These are phyloP conservation scores for Pyrenophora tritici-repentis DNA, from an alignment of 2,329 filamentous ascomycete species.

Conservation along the genomic window DNA sequence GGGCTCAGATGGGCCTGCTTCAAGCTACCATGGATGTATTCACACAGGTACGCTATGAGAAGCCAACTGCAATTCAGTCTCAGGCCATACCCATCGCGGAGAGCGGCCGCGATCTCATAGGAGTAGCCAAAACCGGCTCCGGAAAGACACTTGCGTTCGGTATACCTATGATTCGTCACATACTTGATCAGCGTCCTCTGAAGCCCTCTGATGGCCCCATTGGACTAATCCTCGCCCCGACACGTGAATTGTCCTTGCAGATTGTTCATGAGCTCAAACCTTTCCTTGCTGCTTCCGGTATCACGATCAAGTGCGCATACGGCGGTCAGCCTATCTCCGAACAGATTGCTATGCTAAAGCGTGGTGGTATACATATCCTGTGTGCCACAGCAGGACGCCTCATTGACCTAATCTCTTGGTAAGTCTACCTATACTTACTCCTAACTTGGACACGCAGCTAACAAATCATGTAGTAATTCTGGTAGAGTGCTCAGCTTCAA, in stretches of 20 bases:
- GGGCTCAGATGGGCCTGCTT: slow-evolving; percentile 92
- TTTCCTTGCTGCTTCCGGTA: slow-evolving; percentile 82
- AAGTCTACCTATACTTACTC: too few species aligned
- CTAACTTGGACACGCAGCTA: slow-evolving; percentile 63
- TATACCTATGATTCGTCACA: slow-evolving; percentile 96
- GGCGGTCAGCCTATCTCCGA: slow-evolving; percentile 96
- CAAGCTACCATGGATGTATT: slow-evolving; percentile 87
- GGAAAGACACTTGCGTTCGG: slow-evolving; percentile 97
- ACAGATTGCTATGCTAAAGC: slow-evolving; percentile 94
- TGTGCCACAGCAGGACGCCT: slow-evolving; percentile 87
- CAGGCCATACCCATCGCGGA: slow-evolving; percentile 95
- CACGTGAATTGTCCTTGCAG: slow-evolving; percentile 88
- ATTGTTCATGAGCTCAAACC: slow-evolving; percentile 95
- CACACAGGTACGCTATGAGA: slow-evolving; percentile 78
- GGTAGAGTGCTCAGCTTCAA: slow-evolving; percentile 91
- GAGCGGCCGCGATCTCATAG: slow-evolving; percentile 93
- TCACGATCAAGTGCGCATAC: slow-evolving; percentile 90
- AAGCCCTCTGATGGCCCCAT: slow-evolving; percentile 87
- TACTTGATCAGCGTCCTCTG: slow-evolving; percentile 86
- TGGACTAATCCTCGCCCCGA: slow-evolving; percentile 88
- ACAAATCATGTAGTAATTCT: slow-evolving; percentile 55
- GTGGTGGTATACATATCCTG: slow-evolving; percentile 91
- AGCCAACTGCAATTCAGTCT: slow-evolving; percentile 90
- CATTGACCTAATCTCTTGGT: slow-evolving; percentile 75
- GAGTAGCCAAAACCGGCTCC: slow-evolving; percentile 95